phyloP scores from a whole-genome alignment of 129 eudicot genomes.

The Tanacetum coccineum region DNA sequence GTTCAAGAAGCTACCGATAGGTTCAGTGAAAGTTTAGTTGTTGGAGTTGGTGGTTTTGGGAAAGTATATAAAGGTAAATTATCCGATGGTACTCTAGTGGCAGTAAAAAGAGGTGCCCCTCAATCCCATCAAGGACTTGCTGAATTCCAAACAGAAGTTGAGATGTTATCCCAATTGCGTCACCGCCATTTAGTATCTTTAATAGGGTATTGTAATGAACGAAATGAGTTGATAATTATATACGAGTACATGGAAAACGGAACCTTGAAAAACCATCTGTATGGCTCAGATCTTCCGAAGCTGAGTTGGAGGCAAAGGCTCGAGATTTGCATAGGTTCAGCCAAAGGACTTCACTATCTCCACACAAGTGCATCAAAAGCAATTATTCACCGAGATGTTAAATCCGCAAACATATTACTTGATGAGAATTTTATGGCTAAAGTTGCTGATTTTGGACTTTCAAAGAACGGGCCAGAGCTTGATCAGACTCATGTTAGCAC shows the following conservation, averaged over 20 bases:
- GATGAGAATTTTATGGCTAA: constrained; percentile 67
- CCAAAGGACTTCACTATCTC: constrained; percentile 69
- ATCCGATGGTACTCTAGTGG: constrained; percentile 52
- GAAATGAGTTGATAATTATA: constrained; percentile 58
- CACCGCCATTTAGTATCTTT: constrained; percentile 77
- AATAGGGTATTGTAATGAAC: constrained; percentile 67
- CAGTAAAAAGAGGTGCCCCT: constrained; percentile 58
- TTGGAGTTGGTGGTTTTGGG: constrained; percentile 78
- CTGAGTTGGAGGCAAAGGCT: constrained; percentile 70
- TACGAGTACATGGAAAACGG: constrained; percentile 79
- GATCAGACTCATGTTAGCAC: constrained; percentile 71
- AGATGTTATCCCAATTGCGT: constrained; percentile 73
- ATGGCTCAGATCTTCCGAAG: constrained; percentile 55
- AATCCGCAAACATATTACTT: constrained; percentile 64
- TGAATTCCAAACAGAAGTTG: constrained; percentile 66
- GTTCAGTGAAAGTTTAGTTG: constrained; percentile 46
- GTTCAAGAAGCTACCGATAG: constrained; percentile 61
- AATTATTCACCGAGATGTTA: constrained; percentile 70
- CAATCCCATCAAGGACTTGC: constrained; percentile 58
- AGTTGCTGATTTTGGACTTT: constrained; percentile 74
- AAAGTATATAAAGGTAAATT: constrained; percentile 62
- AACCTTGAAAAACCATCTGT: constrained; percentile 61
- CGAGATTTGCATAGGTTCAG: constrained; percentile 69
- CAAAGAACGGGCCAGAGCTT: constrained; percentile 58
- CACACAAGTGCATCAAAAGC: constrained; percentile 62